Percentiles rank a stretch among this genome's conserved stretches.
phyloP scores from a whole-genome alignment of 208 protist species.

The Cochliopodium minus region DNA sequence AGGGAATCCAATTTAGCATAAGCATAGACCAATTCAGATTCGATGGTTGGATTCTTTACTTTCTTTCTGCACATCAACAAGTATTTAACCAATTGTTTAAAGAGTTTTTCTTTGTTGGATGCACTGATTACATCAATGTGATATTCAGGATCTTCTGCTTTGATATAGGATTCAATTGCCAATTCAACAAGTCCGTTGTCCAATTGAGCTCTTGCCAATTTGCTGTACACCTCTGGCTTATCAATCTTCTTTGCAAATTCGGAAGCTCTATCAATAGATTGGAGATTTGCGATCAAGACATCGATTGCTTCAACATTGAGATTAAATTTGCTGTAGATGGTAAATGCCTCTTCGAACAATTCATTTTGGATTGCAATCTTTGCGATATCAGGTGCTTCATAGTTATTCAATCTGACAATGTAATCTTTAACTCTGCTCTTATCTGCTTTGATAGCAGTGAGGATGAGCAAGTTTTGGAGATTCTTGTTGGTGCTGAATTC shows the following conservation, averaged over 20 bases:
- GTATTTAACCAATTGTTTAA: constrained; percentile 87
- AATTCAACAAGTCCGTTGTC: constrained; percentile 61
- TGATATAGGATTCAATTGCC: constrained; percentile 90
- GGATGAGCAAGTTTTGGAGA: constrained; percentile 98
- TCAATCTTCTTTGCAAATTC: constrained; percentile 81
- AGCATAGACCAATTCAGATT: constrained; percentile 90
- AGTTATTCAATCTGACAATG: constrained; percentile 92
- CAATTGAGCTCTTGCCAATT: constrained; percentile 83
- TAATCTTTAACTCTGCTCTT: constrained; percentile 87
- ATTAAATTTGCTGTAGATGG: constrained; percentile 93
- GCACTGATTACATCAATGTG: constrained; percentile 69
- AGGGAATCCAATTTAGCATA: constrained; percentile 81
- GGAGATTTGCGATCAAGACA: constrained; percentile 88
- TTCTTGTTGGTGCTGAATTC: constrained; percentile 90
- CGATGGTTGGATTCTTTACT: constrained; percentile 68
- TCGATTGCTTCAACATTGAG: constrained; percentile 81
- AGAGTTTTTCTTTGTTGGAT: constrained; percentile 68
- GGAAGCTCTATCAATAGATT: constrained; percentile 71
- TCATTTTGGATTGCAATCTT: constrained; percentile 67
- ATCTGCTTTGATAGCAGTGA: constrained; percentile 92
- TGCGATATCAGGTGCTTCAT: constrained; percentile 93
- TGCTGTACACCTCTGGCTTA: constrained; percentile 69
- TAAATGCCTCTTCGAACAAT: constrained; percentile 95
- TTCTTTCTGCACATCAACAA: constrained; percentile 87
- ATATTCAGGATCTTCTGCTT: constrained; percentile 79